phyloP scores from a whole-genome alignment of 768 basidiomycete species.

The Melanogaster broomeanus region DNA sequence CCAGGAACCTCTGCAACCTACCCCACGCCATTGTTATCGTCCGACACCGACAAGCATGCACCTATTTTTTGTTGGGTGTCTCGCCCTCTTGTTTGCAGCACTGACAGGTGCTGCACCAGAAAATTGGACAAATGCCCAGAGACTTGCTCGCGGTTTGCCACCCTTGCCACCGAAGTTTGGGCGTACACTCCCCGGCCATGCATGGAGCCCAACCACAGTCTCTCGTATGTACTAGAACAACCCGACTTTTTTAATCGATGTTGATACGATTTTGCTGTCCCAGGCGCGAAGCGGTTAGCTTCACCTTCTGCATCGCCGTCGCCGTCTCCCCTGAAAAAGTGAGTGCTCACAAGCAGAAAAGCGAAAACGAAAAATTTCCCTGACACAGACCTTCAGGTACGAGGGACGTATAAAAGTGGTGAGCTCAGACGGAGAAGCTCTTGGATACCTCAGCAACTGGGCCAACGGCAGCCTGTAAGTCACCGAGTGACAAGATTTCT shows the following conservation, averaged over 20 bases:
- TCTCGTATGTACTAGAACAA: not conserved
- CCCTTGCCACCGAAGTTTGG: constrained; percentile 37
- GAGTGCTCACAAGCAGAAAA: constrained; percentile 7
- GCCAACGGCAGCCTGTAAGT: constrained; percentile 28
- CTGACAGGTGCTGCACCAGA: constrained; percentile 19
- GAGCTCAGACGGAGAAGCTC: constrained; percentile 24
- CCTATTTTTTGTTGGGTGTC: constrained; percentile 9
- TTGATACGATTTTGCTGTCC: not conserved
- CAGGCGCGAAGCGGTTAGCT: not conserved
- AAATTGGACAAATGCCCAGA: constrained; percentile 42
- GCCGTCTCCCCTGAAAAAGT: constrained; percentile 26
- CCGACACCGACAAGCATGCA: constrained; percentile 7
- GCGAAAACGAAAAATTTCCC: not conserved
- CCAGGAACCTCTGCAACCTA: not conserved
- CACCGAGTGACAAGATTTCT: not conserved
- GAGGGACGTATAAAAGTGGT: constrained; percentile 42
- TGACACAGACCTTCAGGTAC: constrained; percentile 14
- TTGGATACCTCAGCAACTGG: constrained; percentile 39
- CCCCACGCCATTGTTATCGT: not conserved
- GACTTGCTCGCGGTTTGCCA: constrained; percentile 48
- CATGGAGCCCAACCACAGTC: constrained; percentile 26
- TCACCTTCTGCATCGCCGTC: not conserved
- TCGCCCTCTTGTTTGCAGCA: constrained; percentile 24
- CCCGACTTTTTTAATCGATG: too few species aligned
- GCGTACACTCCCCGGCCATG: constrained; percentile 30